phyloP scores from a whole-genome alignment of 768 basidiomycete genomes.

The Podaxis carcinomalis region DNA sequence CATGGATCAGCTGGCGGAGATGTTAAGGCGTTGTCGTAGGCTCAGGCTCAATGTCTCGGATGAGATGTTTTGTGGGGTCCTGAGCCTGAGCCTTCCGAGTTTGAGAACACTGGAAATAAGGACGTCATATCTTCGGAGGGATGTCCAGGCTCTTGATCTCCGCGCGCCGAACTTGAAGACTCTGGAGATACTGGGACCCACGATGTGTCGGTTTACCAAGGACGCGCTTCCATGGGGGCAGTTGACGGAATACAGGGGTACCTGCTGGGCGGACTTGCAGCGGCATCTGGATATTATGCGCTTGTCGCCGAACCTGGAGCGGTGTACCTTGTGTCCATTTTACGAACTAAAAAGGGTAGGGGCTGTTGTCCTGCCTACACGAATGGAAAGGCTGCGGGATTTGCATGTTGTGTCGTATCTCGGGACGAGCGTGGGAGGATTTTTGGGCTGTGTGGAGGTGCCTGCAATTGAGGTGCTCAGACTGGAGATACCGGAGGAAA shows the following conservation, averaged over 20 bases:
- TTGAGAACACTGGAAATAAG: constrained; percentile 5
- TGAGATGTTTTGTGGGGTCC: constrained; percentile 1
- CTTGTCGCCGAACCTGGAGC: constrained; percentile 19
- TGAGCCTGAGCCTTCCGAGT: not conserved
- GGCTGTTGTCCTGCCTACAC: constrained; percentile 5
- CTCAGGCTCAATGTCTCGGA: constrained; percentile 6
- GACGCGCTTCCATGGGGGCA: constrained; percentile 15
- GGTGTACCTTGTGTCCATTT: constrained; percentile 18
- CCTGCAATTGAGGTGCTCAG: constrained; percentile 18
- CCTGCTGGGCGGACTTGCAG: constrained; percentile 20
- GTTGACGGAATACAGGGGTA: constrained; percentile 18
- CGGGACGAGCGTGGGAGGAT: constrained; percentile 15
- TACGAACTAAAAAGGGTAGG: constrained; percentile 13
- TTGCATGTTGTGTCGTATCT: constrained; percentile 20
- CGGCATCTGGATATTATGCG: constrained; percentile 23
- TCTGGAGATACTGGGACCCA: constrained; percentile 3
- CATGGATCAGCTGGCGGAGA: not conserved
- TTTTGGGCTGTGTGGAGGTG: constrained; percentile 18
- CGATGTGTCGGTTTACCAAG: not conserved
- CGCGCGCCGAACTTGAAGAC: not conserved
- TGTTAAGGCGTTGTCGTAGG: not conserved
- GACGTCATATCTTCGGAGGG: not conserved
- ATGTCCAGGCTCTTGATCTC: not conserved
- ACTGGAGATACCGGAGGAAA: constrained; percentile 19
- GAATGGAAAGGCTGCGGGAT: constrained; percentile 12